Percentiles rank a stretch among this genome's conserved stretches.
Conservation (phyloP, 768 basidiomycete species). For the Kwoniella dendrophila region DNA sequence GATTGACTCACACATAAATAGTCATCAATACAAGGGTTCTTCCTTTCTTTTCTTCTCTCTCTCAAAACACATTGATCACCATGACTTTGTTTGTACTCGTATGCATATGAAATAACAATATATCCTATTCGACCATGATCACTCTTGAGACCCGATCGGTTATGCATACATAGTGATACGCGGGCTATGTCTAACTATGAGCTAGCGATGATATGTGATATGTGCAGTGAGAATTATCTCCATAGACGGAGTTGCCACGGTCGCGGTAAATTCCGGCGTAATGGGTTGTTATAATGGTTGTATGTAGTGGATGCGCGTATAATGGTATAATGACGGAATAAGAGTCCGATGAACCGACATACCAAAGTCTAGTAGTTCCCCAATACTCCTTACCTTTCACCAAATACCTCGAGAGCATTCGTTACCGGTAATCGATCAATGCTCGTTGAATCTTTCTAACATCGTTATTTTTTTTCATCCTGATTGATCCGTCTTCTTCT, state of each 20-base stretch:
- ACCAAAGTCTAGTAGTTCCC: not conserved
- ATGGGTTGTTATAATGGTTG: not conserved
- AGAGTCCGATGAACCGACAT: conserved; percentile 6
- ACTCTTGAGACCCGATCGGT: too few relatives aligned
- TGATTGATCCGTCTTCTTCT: not conserved
- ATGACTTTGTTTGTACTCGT: conserved; percentile 15
- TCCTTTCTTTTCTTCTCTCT: not conserved
- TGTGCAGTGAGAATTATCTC: not conserved
- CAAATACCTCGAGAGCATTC: conserved; percentile 5
- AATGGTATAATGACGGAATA: not conserved
- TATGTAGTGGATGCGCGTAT: too few relatives aligned
- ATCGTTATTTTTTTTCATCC: not conserved
- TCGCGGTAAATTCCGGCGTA: conserved; percentile 10
- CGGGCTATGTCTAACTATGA: too few relatives aligned
- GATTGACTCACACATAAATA: too few relatives aligned
- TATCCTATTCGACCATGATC: not conserved
- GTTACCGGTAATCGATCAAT: not conserved
- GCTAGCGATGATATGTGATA: not conserved
- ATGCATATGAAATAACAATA: conserved; percentile 17
- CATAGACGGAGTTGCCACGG: conserved; percentile 3
- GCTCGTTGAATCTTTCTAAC: not conserved
- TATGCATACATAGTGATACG: too few relatives aligned
- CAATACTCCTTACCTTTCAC: not conserved
- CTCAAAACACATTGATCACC: conserved; percentile 1
- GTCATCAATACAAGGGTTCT: too few relatives aligned